phyloP scores from a whole-genome alignment of 768 basidiomycete genomes.

The Russula earlei region DNA sequence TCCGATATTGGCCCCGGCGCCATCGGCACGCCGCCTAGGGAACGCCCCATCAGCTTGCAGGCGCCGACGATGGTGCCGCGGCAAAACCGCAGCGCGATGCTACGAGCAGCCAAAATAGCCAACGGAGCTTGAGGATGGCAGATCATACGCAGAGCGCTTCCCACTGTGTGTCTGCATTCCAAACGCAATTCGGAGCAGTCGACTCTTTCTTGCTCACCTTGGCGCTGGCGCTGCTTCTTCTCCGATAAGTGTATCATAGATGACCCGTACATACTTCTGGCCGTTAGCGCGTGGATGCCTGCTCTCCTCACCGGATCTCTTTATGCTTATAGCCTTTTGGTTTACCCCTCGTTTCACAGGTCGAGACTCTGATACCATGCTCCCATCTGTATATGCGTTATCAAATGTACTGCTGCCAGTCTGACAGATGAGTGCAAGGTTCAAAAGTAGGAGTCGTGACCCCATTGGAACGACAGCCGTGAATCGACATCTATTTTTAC shows the following conservation, averaged over 20 bases:
- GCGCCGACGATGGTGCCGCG: slow-evolving; percentile 59
- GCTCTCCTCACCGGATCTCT: background rate
- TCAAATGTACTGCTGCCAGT: slow-evolving; percentile 3
- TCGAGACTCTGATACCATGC: slow-evolving; percentile 7
- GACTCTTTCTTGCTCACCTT: background rate
- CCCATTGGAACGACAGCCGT: background rate
- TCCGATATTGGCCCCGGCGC: slow-evolving; percentile 25
- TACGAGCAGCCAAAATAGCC: slow-evolving; percentile 63
- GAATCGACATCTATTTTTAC: background rate
- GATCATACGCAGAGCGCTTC: background rate
- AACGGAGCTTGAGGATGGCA: slow-evolving; percentile 12
- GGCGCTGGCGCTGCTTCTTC: slow-evolving; percentile 8
- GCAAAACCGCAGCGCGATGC: slow-evolving; percentile 62
- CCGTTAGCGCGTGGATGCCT: background rate
- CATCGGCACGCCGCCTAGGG: slow-evolving; percentile 26
- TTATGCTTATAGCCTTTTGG: background rate
- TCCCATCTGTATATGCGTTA: slow-evolving; percentile 7
- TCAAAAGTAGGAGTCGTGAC: background rate
- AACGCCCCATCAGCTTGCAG: slow-evolving; percentile 48
- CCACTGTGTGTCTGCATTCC: background rate
- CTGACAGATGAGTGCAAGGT: background rate
- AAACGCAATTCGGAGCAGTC: background rate
- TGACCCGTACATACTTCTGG: background rate
- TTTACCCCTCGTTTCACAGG: background rate
- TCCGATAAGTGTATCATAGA: background rate